Evolutionary conservation across 495 filamentous ascomycete species (phyloP).

Genomic region (Hypoxylon crocopeplum): DNA sequence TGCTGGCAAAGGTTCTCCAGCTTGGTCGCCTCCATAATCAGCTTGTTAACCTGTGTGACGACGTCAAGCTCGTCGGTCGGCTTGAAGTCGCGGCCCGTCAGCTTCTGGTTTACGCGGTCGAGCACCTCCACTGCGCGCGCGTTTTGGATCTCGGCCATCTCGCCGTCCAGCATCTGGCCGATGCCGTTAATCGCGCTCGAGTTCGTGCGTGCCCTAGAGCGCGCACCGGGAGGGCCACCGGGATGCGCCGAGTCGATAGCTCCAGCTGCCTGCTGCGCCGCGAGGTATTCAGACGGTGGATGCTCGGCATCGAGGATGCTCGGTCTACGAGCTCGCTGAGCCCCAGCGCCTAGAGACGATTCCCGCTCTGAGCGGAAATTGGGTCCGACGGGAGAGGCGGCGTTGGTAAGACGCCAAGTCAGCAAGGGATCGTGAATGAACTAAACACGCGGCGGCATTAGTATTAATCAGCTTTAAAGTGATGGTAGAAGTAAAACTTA

Average conservation of each 20-base stretch:
- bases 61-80: constrained; percentile 80
- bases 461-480: constrained; percentile 21
- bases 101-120: constrained; percentile 89
- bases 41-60: constrained; percentile 89
- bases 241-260: constrained; percentile 44
- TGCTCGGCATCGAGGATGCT: constrained; percentile 75
- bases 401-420: constrained; percentile 91
- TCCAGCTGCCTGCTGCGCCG: constrained; percentile 49
- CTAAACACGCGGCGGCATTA: constrained; percentile 47
- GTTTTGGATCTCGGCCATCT: constrained; percentile 82
- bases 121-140: constrained; percentile 91
- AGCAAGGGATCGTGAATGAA: constrained; percentile 99
- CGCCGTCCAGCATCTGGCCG: constrained; percentile 41
- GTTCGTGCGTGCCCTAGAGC: constrained; percentile 60
- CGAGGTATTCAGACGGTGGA: constrained; percentile 56
- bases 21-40: constrained; percentile 93
- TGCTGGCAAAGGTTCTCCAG: constrained; percentile 98
- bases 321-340: constrained; percentile 60
- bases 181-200: constrained; percentile 52
- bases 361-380: constrained; percentile 81
- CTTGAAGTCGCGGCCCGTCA: constrained; percentile 77
- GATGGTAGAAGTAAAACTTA: constrained; percentile 58
- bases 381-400: constrained; percentile 76
- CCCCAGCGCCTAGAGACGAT: constrained; percentile 52
- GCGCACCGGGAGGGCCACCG: constrained; percentile 59